Conservation (phyloP, 495 filamentous ascomycete species). For the Aspergillus sclerotiicarbonarius region DNA sequence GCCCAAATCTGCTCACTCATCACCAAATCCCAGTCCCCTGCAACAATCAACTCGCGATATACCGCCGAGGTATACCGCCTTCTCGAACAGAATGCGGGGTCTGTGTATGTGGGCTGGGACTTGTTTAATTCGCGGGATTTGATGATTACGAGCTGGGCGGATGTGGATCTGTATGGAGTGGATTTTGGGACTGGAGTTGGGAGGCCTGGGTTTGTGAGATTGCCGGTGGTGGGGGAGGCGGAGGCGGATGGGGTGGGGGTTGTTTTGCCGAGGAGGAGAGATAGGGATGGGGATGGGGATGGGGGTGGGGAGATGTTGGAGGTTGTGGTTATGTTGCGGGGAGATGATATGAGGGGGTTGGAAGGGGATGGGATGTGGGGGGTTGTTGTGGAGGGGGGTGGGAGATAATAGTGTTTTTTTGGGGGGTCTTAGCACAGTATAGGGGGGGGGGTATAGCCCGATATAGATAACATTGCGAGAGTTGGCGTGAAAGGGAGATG, state of each 20-base stretch:
- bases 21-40: background rate
- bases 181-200: constrained; percentile 13
- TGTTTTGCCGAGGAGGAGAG: constrained; percentile 14
- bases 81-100: background rate
- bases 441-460: too few species aligned
- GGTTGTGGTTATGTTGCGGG: constrained; percentile 10
- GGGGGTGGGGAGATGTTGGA: constrained; percentile 8
- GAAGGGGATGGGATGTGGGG: constrained; percentile 10
- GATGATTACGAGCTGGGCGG: constrained; percentile 15
- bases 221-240: constrained; percentile 12
- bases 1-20: constrained; percentile 8
- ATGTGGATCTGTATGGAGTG: constrained; percentile 8
- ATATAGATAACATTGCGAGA: too few species aligned
- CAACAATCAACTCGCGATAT: constrained; percentile 1
- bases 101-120: constrained; percentile 12
- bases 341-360: constrained; percentile 11
- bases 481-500: too few species aligned
- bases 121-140: constrained; percentile 12
- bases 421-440: too few species aligned
- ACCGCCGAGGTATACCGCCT: constrained; percentile 9
- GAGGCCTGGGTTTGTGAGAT: constrained; percentile 6
- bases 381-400: too few species aligned
- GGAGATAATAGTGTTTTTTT: background rate
- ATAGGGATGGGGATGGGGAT: background rate
- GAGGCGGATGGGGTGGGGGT: constrained; percentile 17